A percentile compares a stretch with the other conserved stretches of the same genome.
phyloP scores from a whole-genome alignment of 805 yeast genomes.

The Hyphopichia homilentoma region DNA sequence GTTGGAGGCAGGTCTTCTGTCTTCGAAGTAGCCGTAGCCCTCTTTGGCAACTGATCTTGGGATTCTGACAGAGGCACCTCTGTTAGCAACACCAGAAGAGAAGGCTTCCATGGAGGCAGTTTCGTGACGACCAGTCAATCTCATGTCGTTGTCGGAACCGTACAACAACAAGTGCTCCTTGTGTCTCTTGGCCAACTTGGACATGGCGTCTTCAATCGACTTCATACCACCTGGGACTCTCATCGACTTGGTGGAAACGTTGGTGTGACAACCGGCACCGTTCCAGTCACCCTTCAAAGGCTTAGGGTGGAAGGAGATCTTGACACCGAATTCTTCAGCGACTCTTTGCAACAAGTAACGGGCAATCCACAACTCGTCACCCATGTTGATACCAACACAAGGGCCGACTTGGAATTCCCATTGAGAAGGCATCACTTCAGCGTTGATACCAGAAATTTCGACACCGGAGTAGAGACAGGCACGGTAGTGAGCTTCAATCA shows the following conservation, averaged over 20 bases:
- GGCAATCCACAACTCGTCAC: constrained; percentile 95
- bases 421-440: constrained; percentile 99
- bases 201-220: constrained; percentile 86
- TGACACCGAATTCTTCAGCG: constrained; percentile 98
- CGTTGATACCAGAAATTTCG: constrained; percentile 92
- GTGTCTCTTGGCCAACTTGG: constrained; percentile 93
- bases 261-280: constrained; percentile 99
- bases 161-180: constrained; percentile 91
- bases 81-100: constrained; percentile 98
- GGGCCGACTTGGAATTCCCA: constrained; percentile 99
- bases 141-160: constrained; percentile 91
- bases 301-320: constrained; percentile 98
- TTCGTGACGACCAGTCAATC: constrained; percentile 98
- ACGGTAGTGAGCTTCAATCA: constrained; percentile 98
- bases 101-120: constrained; percentile 90
- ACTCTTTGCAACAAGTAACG: constrained; percentile 90
- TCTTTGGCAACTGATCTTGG: constrained; percentile 98
- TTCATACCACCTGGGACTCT: constrained; percentile 96
- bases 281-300: constrained; percentile 99
- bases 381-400: constrained; percentile 92
- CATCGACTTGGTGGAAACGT: constrained; percentile 90
- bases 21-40: constrained; percentile 98
- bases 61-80: constrained; percentile 98
- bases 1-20: constrained; percentile 99
- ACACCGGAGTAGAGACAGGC: constrained; percentile 95